Evolutionary conservation across 2,329 filamentous ascomycete genomes (phyloP).

Genomic region (Juglanconis sp.): DNA sequence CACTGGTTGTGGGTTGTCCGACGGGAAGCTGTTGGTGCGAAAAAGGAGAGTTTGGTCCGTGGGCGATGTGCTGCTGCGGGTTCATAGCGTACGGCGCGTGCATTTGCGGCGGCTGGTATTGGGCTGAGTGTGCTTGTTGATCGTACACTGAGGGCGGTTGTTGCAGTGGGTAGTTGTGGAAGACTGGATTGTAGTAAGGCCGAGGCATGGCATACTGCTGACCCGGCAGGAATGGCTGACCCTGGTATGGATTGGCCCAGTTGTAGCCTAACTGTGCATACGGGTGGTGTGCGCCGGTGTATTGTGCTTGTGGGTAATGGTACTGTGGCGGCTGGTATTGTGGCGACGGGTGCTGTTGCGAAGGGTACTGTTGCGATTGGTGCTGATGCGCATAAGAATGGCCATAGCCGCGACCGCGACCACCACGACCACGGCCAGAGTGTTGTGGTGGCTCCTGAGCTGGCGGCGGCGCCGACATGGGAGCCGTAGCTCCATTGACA

Average conservation of each 20-base stretch:
- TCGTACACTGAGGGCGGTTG: neutral
- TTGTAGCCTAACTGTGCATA: slow-evolving; percentile 8
- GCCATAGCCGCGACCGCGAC: neutral
- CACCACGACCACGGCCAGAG: slow-evolving; percentile 14
- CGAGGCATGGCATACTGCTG: too few relatives aligned
- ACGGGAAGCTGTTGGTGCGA: slow-evolving; percentile 34
- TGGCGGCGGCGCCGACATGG: slow-evolving; percentile 4
- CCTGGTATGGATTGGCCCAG: neutral
- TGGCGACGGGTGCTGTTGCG: slow-evolving; percentile 20
- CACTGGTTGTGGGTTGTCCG: slow-evolving; percentile 38
- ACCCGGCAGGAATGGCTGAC: neutral
- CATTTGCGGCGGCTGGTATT: slow-evolving; percentile 30
- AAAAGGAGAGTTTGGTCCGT: neutral
- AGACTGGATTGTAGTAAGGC: neutral
- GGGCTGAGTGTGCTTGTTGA: slow-evolving; percentile 22
- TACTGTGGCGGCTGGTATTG: slow-evolving; percentile 4
- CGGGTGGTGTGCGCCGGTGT: neutral
- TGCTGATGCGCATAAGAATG: slow-evolving; percentile 2
- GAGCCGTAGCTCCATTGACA: slow-evolving; percentile 14
- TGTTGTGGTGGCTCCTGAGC: slow-evolving; percentile 15
- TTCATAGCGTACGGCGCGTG: slow-evolving; percentile 33
- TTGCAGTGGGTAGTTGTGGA: neutral
- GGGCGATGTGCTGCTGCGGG: neutral
- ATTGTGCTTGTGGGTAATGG: neutral
- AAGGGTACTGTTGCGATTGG: slow-evolving; percentile 22